Base-by-base conservation (phyloP, 495 filamentous ascomycete genomes). In the Hypoxylon crocopeplum region DNA sequence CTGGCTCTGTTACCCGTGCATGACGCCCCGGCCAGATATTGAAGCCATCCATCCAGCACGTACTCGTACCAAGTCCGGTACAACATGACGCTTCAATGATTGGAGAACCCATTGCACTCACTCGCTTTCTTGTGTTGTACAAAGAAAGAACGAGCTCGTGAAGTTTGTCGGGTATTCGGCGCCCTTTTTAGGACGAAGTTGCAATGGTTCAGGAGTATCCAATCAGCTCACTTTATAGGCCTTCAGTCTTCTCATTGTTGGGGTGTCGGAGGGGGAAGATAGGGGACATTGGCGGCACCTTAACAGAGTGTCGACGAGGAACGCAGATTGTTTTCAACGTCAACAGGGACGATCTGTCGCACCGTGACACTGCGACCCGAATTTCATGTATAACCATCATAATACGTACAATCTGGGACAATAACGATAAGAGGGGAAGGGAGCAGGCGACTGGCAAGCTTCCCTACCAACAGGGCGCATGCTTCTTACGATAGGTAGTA, bases 21-120 rank as follows among this genome's bases (percentile, higher is more conserved):
- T 40, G 33, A 45, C 29, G 16, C 37, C 32, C 21, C 32, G 25
- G 44, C 21, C n/a, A 48, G 33, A 48, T 48, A 22, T 15, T 39
- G 36, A 41, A 27, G 38, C 41, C 30, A 24, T 8, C 41, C 41
- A 52, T 49, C 53, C 27, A 29, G 42, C 27, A 32, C 37, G 33
- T 56, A 50, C 61, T 64, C 45, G 50, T 25, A 59, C 55, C 13
- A 49, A 50, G 39, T 17, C 16, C 22, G 7, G 60, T 64, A 45
- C 32, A 36, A 56, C 49, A 46, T 39, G 19, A 25, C 17, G 40
- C 24, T 27, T 59, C 39, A 47, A 47, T 39, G 46, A 47, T 46
- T 52, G 40, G 29, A 48, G 22, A n/a, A 22, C 13, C n/a, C 33
- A 36, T 24, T 39, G 17, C 30, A 39, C 49, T 22, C 24, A 21